These are phyloP conservation scores for Tolypocladium tundrense DNA, from an alignment of 2,329 filamentous ascomycete species.

Conservation along the genomic window DNA sequence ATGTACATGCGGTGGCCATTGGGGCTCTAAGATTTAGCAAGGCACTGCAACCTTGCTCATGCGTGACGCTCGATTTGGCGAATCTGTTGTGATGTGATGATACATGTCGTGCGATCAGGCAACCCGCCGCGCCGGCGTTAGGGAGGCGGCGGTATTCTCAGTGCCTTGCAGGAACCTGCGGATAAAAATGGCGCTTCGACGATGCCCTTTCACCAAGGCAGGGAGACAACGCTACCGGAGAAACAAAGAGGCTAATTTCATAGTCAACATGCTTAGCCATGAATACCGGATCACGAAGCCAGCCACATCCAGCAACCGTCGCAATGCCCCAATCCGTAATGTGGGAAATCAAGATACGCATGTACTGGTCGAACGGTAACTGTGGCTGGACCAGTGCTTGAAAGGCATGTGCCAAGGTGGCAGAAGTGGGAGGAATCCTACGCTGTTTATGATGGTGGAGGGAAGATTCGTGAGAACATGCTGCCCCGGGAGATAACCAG, in stretches of 20 bases:
- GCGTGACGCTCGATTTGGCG: not conserved
- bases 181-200: not conserved
- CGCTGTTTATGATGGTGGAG: not conserved
- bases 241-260: not conserved
- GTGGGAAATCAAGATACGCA: not conserved
- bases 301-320: not conserved
- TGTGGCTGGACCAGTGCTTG: not conserved
- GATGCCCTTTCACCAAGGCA: not conserved
- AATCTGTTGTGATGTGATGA: not conserved
- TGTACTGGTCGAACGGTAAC: not conserved
- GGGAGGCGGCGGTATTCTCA: too few relatives aligned
- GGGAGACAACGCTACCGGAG: not conserved
- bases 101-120: not conserved
- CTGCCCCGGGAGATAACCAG: not conserved
- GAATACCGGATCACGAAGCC: not conserved
- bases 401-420: not conserved
- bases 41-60: not conserved
- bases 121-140: not conserved
- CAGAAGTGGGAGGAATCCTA: not conserved
- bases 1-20: not conserved
- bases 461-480: not conserved
- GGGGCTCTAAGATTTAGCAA: not conserved
- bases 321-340: not conserved
- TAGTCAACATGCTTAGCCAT: not conserved
- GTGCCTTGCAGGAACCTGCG: not conserved